Evolutionary conservation across 2,329 filamentous ascomycete genomes (phyloP).

Genomic region (Claviceps fusiformis): DNA sequence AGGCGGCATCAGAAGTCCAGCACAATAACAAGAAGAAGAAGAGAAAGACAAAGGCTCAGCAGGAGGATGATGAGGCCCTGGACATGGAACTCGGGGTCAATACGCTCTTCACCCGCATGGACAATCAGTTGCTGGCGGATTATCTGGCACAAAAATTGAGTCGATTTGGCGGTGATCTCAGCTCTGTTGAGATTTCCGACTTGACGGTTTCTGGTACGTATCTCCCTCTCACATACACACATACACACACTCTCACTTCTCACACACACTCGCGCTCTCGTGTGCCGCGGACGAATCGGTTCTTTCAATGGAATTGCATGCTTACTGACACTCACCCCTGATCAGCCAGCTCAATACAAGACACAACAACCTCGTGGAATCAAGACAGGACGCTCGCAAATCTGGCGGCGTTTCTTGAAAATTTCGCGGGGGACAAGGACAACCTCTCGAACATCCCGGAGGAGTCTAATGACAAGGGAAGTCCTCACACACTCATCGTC

Average conservation of each 20-base stretch:
- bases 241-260: too few species aligned
- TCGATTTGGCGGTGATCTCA: slow-evolving; percentile 68
- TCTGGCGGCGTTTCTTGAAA: slow-evolving; percentile 66
- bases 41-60: slow-evolving; percentile 40
- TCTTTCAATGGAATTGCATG: not conserved
- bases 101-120: slow-evolving; percentile 67
- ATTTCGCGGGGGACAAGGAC: slow-evolving; percentile 42
- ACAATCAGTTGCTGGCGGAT: slow-evolving; percentile 70
- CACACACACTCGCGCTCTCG: too few species aligned
- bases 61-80: slow-evolving; percentile 41
- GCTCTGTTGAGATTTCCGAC: slow-evolving; percentile 71
- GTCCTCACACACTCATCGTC: slow-evolving; percentile 81
- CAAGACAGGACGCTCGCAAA: slow-evolving; percentile 55
- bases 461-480: slow-evolving; percentile 54
- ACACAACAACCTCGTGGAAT: slow-evolving; percentile 67
- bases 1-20: slow-evolving; percentile 23
- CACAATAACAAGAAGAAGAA: slow-evolving; percentile 31
- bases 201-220: slow-evolving; percentile 60
- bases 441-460: slow-evolving; percentile 52
- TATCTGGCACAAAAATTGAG: slow-evolving; percentile 68
- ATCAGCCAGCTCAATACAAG: slow-evolving; percentile 59
- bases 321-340: not conserved
- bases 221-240: too few species aligned
- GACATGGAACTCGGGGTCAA: slow-evolving; percentile 66
- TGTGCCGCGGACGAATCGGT: not conserved